phyloP scores from a whole-genome alignment of 2,329 filamentous ascomycete species.

The Alternaria brassicicola region DNA sequence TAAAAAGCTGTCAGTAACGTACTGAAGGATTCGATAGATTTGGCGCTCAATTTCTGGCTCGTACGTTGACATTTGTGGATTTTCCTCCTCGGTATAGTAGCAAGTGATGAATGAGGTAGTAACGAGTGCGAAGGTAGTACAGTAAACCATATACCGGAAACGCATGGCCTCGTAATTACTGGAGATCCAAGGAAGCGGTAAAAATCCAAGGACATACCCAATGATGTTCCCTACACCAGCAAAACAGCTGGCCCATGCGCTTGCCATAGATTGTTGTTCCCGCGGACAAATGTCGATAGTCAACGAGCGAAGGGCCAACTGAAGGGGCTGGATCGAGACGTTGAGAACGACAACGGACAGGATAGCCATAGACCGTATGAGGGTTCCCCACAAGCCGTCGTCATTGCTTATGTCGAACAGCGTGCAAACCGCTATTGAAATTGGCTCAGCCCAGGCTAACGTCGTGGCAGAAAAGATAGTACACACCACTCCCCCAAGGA shows the following conservation, averaged over 20 bases:
- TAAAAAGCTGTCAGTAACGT: background rate
- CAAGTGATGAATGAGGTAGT: constrained; percentile 1
- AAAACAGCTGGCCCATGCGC: constrained; percentile 36
- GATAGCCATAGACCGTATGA: background rate
- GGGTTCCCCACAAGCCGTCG: background rate
- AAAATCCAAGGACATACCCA: constrained; percentile 33
- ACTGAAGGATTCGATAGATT: background rate
- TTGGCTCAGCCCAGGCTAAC: background rate
- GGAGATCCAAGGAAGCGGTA: constrained; percentile 21
- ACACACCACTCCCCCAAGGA: background rate
- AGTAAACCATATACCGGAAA: constrained; percentile 12
- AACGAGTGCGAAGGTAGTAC: constrained; percentile 2
- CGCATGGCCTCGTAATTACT: constrained; percentile 25
- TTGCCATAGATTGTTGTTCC: constrained; percentile 40
- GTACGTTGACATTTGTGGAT: background rate
- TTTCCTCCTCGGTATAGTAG: background rate
- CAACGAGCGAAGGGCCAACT: constrained; percentile 41
- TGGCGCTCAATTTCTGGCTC: background rate
- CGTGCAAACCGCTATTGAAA: background rate
- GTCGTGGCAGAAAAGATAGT: background rate
- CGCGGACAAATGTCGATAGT: constrained; percentile 40
- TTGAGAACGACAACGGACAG: constrained; percentile 5
- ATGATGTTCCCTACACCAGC: constrained; percentile 40
- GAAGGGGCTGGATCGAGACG: constrained; percentile 33
- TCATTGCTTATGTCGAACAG: background rate